Evolutionary conservation across 306 rosid species (phyloP).

Genomic region (Prosopis cineraria): DNA sequence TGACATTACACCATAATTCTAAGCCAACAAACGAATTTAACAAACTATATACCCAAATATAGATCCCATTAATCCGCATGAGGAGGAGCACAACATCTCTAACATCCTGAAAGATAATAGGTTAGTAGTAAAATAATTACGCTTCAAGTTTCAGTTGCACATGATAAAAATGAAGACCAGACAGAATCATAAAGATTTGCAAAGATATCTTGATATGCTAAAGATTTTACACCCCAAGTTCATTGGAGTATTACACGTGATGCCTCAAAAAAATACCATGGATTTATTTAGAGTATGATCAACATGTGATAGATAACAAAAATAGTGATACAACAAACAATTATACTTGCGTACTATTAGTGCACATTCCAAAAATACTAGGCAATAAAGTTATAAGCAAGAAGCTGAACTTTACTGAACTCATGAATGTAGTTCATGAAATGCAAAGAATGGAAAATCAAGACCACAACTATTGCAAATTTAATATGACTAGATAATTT

Average conservation of each 20-base stretch:
- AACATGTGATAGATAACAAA: neutral
- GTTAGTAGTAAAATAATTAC: too few species aligned
- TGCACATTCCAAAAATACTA: neutral
- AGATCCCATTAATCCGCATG: too few species aligned
- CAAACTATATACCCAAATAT: too few species aligned
- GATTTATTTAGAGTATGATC: neutral
- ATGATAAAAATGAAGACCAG: too few species aligned
- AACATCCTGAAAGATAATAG: too few species aligned
- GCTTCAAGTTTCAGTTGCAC: too few species aligned
- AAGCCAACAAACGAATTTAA: too few species aligned
- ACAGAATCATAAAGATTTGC: too few species aligned
- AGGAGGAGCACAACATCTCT: too few species aligned
- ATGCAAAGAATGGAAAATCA: slow-evolving; percentile 1
- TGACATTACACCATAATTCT: too few species aligned
- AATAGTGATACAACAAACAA: neutral
- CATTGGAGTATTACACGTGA: neutral
- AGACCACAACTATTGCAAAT: slow-evolving; percentile 7
- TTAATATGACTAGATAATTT: slow-evolving; percentile 54
- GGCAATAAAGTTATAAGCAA: neutral
- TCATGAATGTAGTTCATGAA: neutral
- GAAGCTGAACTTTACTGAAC: neutral
- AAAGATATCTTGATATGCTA: too few species aligned
- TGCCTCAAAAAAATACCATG: neutral
- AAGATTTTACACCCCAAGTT: too few species aligned
- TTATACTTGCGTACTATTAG: neutral